Percentiles rank a stretch among this genome's conserved stretches.
Evolutionary conservation across 2,329 filamentous ascomycete species (phyloP).

Genomic region (Aspergillus fumigatus): DNA sequence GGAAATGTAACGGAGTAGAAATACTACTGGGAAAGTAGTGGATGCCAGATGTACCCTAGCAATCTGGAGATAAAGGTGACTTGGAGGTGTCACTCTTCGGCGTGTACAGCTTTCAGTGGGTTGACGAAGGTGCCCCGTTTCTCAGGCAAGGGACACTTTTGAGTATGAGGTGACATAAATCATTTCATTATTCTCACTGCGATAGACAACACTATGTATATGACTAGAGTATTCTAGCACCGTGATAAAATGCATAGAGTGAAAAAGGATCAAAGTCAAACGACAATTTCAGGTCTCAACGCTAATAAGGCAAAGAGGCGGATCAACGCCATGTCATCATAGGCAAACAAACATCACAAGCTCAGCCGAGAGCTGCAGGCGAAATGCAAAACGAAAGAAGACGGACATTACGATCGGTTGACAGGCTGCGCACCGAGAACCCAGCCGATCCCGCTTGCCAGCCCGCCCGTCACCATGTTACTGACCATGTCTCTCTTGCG

Average conservation of each 20-base stretch:
- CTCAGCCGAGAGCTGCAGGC: background rate
- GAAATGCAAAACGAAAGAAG: background rate
- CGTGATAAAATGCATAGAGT: background rate
- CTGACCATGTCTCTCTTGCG: conserved; percentile 55
- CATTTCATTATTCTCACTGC: background rate
- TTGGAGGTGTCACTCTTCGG: background rate
- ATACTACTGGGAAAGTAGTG: too few relatives aligned
- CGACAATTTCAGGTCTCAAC: background rate
- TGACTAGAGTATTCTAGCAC: background rate
- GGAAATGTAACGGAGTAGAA: background rate
- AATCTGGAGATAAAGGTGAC: background rate
- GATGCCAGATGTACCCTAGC: too few relatives aligned
- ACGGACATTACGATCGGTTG: conserved; percentile 20
- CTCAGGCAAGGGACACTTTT: background rate
- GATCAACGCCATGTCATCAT: background rate
- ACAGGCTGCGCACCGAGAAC: conserved; percentile 53
- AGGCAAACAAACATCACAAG: background rate
- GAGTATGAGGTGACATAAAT: background rate
- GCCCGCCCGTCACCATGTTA: conserved; percentile 58
- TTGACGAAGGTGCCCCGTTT: background rate
- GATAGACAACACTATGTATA: background rate
- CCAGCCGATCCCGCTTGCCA: conserved; percentile 62
- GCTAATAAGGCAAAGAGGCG: background rate
- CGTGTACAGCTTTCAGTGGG: background rate
- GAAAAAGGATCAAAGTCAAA: too few relatives aligned